phyloP scores from a whole-genome alignment of 331 rosid genomes.

The Pyracantha coccinea region DNA sequence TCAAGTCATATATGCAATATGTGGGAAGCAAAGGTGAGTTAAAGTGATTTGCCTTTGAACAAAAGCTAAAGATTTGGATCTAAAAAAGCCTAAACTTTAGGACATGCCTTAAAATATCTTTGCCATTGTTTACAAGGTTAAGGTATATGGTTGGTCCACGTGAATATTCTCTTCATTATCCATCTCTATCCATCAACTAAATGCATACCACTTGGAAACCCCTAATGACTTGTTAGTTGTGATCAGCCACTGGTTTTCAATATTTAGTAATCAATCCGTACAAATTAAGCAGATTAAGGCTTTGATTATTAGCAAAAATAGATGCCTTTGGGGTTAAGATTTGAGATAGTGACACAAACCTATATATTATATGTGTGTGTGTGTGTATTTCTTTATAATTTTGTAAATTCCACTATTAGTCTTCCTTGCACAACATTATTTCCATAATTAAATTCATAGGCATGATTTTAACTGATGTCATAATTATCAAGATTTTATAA shows the following conservation, averaged over 20 bases:
- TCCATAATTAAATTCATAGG: not conserved
- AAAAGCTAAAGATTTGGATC: constrained; percentile 27
- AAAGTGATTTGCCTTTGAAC: constrained; percentile 26
- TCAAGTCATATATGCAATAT: constrained; percentile 14
- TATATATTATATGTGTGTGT: not conserved
- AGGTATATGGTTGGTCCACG: constrained; percentile 19
- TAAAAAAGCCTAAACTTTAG: constrained; percentile 56
- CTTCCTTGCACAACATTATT: no score
- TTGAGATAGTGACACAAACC: not conserved
- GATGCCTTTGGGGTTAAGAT: constrained; percentile 6
- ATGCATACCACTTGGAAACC: constrained; percentile 7
- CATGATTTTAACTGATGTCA: not conserved
- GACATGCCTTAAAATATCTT: constrained; percentile 35
- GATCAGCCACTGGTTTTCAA: not conserved
- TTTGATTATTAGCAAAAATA: not conserved
- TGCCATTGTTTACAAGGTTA: constrained; percentile 12
- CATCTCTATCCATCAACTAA: not conserved
- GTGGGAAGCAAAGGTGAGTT: constrained; percentile 17
- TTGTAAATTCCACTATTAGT: not conserved
- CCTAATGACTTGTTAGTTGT: constrained; percentile 7
- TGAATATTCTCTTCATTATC: constrained; percentile 9
- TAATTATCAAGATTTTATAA: no score
- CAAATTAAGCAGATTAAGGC: not conserved
- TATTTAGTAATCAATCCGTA: constrained; percentile 6
- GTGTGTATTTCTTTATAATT: not conserved